These are phyloP conservation scores for Exophiala dermatitidis DNA, from an alignment of 2,329 filamentous ascomycete genomes.

Conservation along the genomic window DNA sequence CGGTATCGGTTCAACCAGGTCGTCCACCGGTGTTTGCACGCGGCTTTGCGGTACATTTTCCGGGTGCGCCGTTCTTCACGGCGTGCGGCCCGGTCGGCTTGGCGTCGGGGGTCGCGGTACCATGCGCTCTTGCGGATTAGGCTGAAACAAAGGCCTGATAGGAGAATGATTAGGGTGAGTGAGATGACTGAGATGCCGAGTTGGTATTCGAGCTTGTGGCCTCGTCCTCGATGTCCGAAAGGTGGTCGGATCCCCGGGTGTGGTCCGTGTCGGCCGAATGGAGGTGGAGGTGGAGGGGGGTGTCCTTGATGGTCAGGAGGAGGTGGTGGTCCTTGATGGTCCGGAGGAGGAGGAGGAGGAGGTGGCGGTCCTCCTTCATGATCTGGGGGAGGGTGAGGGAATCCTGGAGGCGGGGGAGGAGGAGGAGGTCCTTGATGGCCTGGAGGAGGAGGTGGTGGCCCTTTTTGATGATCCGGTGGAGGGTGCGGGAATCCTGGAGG, in stretches of 20 bases:
- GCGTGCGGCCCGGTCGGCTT: constrained; percentile 47
- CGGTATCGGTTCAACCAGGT: constrained; percentile 43
- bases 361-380: not conserved
- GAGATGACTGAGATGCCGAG: constrained; percentile 32
- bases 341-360: constrained; percentile 1
- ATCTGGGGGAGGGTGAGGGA: not conserved
- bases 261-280: constrained; percentile 1
- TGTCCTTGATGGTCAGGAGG: constrained; percentile 8
- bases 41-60: constrained; percentile 48
- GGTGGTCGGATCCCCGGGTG: not conserved
- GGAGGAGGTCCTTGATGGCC: not conserved
- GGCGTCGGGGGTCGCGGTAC: constrained; percentile 44
- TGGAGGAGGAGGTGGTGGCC: not conserved
- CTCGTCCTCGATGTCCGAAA: not conserved
- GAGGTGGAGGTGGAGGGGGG: constrained; percentile 5
- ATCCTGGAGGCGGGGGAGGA: not conserved
- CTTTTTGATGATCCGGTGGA: not conserved
- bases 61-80: constrained; percentile 49
- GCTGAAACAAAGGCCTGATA: constrained; percentile 40
- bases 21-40: constrained; percentile 45
- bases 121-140: constrained; percentile 37
- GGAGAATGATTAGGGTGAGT: constrained; percentile 32
- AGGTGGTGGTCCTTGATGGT: constrained; percentile 1
- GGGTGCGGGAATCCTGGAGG: not conserved
- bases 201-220: constrained; percentile 4